Base-by-base conservation (phyloP, 2,329 filamentous ascomycete species). In the Cladosporium oxysporum region DNA sequence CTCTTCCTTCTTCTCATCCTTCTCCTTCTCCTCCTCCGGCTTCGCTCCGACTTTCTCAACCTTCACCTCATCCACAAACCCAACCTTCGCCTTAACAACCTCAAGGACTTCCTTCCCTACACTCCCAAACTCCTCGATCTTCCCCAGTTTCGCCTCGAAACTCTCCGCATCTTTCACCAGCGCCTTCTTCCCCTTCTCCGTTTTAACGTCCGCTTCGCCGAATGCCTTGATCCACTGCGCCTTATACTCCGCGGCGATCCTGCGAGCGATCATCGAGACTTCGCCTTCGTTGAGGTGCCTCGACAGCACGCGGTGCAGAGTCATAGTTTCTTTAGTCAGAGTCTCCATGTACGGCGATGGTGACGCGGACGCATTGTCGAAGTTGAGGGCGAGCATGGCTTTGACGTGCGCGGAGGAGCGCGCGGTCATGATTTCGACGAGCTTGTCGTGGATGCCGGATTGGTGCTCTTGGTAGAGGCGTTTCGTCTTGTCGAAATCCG, bases 381-480 rank as follows among this genome's bases (percentile, higher is more conserved):
- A 97, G 69, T 91, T 83, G 50, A 93, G 86, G 58, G 87, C 85
- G 75, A 86, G 89, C 82, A 97, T 89, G 28, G 87, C 86, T 74
- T 88, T 90, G 47, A 92, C 88, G 73, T 94, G 92, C 7, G 89
- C 81, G 4, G 86, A 82, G 1, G 92, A 91, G 5, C 93, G 87
- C 1, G 87, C 88, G 64, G 88, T 90, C 91, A 97, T 96, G 61
- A 97, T 97, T 70, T 96, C 92, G 21, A 96, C 91, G 0, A 97
- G 82, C 76, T 97, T 97, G 74, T 96, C 92, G 76, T 95, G 92
- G 67, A 97, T 96, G 68, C 87, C 93, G 69, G 89, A 89, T 75
- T 96, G 93, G 75, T 97, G 93, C 75, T 97, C 93, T 75, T 96
- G 92, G 71, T 91, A 89, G 10, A 93, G 81, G 23, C 92, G 86